phyloP scores from a whole-genome alignment of 148 eudicot genomes.

The Diospyros kaki region DNA sequence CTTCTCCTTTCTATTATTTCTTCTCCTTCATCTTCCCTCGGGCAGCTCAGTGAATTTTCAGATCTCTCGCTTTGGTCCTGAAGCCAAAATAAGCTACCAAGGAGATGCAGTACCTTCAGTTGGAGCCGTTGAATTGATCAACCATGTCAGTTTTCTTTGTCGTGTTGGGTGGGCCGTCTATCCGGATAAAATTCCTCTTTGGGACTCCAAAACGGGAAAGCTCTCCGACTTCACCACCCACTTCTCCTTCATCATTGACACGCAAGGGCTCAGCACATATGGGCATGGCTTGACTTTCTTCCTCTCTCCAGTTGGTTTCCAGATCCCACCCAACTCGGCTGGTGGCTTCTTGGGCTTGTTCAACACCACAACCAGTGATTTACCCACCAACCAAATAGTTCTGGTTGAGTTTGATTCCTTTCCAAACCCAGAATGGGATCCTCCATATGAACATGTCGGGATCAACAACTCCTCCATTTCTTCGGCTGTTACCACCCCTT shows the following conservation, averaged over 20 bases:
- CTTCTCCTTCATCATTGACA: slow-evolving; percentile 36
- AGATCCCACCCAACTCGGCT: slow-evolving; percentile 38
- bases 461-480: slow-evolving; percentile 37
- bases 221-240: slow-evolving; percentile 41
- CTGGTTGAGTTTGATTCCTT: slow-evolving; percentile 42
- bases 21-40: not conserved
- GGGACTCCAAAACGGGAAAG: slow-evolving; percentile 21
- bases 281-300: slow-evolving; percentile 46
- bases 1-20: not conserved
- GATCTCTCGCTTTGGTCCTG: slow-evolving; percentile 14
- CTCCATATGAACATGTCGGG: slow-evolving; percentile 43
- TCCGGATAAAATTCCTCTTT: slow-evolving; percentile 16
- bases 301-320: slow-evolving; percentile 33
- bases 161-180: slow-evolving; percentile 30
- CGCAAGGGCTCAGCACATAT: not conserved
- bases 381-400: slow-evolving; percentile 23
- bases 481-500: slow-evolving; percentile 19
- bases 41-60: slow-evolving; percentile 12
- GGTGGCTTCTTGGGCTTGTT: slow-evolving; percentile 45
- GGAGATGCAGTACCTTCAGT: slow-evolving; percentile 29
- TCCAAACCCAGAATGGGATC: slow-evolving; percentile 32
- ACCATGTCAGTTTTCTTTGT: slow-evolving; percentile 12
- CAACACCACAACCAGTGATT: slow-evolving; percentile 30
- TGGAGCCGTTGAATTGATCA: slow-evolving; percentile 24
- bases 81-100: slow-evolving; percentile 19